Evolutionary conservation across 169 alveolate species (phyloP), one percentile per base, ranked within the genome.

Genomic region (Prorocentrum cordatum): DNA sequence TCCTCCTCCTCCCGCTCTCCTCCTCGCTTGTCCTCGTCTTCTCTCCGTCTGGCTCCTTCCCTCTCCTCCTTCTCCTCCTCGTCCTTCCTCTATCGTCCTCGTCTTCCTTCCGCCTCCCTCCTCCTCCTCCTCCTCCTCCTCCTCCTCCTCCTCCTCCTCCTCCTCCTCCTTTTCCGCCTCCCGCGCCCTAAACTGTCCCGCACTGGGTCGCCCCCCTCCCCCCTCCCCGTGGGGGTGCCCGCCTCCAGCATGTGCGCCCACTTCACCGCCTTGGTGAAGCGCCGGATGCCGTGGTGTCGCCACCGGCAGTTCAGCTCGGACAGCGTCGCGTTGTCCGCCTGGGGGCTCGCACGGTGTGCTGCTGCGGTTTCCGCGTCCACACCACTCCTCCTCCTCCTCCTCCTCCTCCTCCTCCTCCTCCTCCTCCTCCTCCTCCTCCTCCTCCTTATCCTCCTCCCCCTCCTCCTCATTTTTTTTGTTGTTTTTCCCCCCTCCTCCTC

Each of bases 231-330:
- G 64, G 20, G 18, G 72, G 73, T 54, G 14, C 50, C 38, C 27
- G n/a, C 26, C 61, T 77, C 72, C 72, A 77, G 87, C 47, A 16
- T 27, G 27, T 26, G 39, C 62, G 87, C 87, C 16, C 36, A 26
- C 24, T 9, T 3, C 31, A 58, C 58, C 12, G 87, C 87, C 72
- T 77, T 77, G 31, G 87, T 47, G 18, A 77, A 35, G 2, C 72
- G 71, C 20, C 73, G 87, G 29, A 77, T 50, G 12, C 62, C 7
- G 62, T 58, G 73, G 38, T 29, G 32, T 22, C 87, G 87, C 39
- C 32, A 35, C 9, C 67, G 66, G 32, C 62, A 36, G 47, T 36
- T 77, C 87, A 54, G 87, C 32, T 14, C 36, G 35, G 18, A 24
- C 36, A 70, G n/a, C n/a, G n/a, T n/a, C n/a, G n/a, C n/a, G n/a